Percentiles rank a stretch among this genome's conserved stretches.
These are phyloP conservation scores for Colletotrichum caudatum DNA, from an alignment of 2,329 filamentous ascomycete species.

Conservation along the genomic window DNA sequence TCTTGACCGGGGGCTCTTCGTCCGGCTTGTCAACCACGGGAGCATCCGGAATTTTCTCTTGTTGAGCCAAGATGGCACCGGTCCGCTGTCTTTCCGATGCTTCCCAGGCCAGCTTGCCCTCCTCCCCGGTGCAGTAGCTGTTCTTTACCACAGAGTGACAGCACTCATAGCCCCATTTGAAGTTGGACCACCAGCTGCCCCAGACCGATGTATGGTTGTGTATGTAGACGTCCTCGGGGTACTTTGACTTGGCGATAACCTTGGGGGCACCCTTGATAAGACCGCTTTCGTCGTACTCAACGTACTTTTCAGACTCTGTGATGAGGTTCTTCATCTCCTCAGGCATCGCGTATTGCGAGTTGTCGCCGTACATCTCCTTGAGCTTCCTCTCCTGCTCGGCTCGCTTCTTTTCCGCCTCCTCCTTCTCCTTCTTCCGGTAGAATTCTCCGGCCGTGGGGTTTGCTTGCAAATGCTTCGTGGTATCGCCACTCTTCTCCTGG, in stretches of 20 bases:
- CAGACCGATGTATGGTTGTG: constrained; percentile 95
- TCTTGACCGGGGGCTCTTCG: constrained; percentile 48
- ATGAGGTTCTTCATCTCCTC: constrained; percentile 71
- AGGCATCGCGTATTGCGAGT: constrained; percentile 63
- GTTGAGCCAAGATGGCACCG: constrained; percentile 57
- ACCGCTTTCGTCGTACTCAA: constrained; percentile 94
- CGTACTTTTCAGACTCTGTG: constrained; percentile 84
- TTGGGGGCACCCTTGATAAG: constrained; percentile 88
- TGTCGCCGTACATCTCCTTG: constrained; percentile 84
- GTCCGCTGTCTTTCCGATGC: constrained; percentile 74
- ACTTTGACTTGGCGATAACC: constrained; percentile 86
- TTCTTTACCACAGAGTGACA: constrained; percentile 96
- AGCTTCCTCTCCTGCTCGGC: constrained; percentile 77
- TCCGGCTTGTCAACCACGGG: constrained; percentile 50
- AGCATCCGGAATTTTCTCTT: constrained; percentile 43
- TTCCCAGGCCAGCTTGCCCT: constrained; percentile 84
- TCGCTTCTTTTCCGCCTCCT: constrained; percentile 78
- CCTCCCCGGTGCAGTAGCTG: constrained; percentile 95
- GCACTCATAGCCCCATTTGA: constrained; percentile 95
- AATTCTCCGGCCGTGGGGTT: constrained; percentile 95
- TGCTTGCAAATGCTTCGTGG: constrained; percentile 89
- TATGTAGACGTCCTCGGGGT: constrained; percentile 85
- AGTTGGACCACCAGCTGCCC: constrained; percentile 98
- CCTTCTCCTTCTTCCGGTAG: constrained; percentile 81
- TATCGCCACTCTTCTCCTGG: constrained; percentile 83